Conservation (phyloP, 2,329 filamentous ascomycete species). For the Claviceps fusiformis region DNA sequence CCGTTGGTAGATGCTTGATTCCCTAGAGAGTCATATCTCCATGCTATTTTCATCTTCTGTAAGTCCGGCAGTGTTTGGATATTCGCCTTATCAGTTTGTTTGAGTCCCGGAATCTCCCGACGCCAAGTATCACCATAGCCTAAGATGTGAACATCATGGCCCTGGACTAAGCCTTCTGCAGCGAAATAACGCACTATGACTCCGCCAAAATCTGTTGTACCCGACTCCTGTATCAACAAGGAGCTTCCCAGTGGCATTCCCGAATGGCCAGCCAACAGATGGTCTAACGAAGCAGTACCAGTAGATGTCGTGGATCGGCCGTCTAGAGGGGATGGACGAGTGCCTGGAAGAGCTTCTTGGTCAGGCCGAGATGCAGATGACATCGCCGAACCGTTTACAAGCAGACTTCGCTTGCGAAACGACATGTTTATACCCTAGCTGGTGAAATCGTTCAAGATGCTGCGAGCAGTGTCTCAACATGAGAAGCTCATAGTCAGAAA, state of each 20-base stretch:
- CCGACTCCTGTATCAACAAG: constrained; percentile 72
- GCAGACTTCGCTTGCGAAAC: constrained; percentile 42
- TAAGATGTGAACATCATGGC: constrained; percentile 75
- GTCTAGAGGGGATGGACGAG: constrained; percentile 78
- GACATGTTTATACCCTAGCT: constrained; percentile 28
- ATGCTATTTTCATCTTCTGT: constrained; percentile 97
- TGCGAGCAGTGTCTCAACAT: background rate
- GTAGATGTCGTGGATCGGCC: constrained; percentile 84
- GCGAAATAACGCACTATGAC: constrained; percentile 78
- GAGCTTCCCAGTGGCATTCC: constrained; percentile 73
- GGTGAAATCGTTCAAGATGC: background rate
- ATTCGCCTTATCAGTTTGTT: constrained; percentile 27
- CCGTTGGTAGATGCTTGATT: constrained; percentile 23
- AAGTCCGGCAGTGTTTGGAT: constrained; percentile 26
- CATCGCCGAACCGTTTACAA: constrained; percentile 25
- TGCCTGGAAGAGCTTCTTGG: constrained; percentile 29
- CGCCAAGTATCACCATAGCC: constrained; percentile 71
- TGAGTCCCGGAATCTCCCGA: constrained; percentile 65
- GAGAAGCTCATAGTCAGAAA: background rate
- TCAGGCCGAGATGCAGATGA: constrained; percentile 16
- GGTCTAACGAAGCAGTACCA: constrained; percentile 74
- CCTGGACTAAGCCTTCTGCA: constrained; percentile 83
- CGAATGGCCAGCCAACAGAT: constrained; percentile 71
- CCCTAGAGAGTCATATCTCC: constrained; percentile 82
- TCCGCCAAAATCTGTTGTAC: constrained; percentile 87